Percentiles rank a stretch among this genome's conserved stretches.
Conservation (phyloP, 2,329 filamentous ascomycete species). For the Orbilia blumenaviensis region DNA sequence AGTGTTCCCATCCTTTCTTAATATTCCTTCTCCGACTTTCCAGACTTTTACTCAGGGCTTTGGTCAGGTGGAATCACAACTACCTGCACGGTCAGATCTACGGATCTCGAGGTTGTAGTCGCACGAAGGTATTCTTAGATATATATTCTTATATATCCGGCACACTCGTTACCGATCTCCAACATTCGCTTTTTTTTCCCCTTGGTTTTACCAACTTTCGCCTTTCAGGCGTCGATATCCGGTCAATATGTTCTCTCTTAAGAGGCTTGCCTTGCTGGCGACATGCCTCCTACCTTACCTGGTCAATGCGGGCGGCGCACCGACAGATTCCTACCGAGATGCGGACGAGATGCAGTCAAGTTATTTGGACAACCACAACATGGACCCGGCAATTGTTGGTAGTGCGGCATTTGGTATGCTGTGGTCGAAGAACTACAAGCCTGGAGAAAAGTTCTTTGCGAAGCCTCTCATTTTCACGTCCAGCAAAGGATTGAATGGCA, state of each 20-base stretch:
- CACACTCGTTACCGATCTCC: slow-evolving; percentile 14
- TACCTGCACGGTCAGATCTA: not conserved
- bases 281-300: slow-evolving; percentile 37
- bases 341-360: slow-evolving; percentile 61
- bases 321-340: slow-evolving; percentile 57
- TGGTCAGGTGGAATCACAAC: slow-evolving; percentile 17
- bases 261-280: slow-evolving; percentile 39
- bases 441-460: slow-evolving; percentile 49
- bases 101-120: slow-evolving; percentile 4
- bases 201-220: too few relatives aligned
- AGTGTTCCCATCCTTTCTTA: not conserved
- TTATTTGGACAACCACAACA: slow-evolving; percentile 62
- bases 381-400: slow-evolving; percentile 61
- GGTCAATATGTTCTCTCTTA: slow-evolving; percentile 47
- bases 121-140: not conserved
- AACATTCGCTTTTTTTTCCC: slow-evolving; percentile 11
- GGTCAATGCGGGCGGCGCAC: slow-evolving; percentile 51
- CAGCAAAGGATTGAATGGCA: slow-evolving; percentile 45
- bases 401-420: slow-evolving; percentile 61
- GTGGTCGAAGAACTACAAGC: slow-evolving; percentile 46
- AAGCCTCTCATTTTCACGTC: slow-evolving; percentile 51
- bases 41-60: not conserved
- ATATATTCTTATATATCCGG: slow-evolving; percentile 13
- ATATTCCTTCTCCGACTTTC: slow-evolving; percentile 1
- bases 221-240: slow-evolving; percentile 21